Evolutionary conservation across 495 filamentous ascomycete species (phyloP).

Genomic region (Tuber indicum): DNA sequence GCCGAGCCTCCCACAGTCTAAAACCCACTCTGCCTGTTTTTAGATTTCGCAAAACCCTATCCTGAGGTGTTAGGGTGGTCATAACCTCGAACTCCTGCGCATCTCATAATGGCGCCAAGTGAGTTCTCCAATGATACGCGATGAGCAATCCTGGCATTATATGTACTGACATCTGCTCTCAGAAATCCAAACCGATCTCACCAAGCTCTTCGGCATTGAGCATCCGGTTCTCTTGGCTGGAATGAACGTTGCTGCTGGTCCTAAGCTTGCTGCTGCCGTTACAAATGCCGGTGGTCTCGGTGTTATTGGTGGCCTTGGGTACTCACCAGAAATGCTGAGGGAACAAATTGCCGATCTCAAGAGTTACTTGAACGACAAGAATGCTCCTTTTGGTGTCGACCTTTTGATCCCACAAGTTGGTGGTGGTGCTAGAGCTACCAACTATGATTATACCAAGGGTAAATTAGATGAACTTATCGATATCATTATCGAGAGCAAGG

Average conservation of each 20-base stretch:
- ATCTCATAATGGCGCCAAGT: constrained; percentile 25
- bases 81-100: background rate
- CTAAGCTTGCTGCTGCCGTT: constrained; percentile 92
- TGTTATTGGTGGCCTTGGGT: constrained; percentile 92
- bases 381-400: constrained; percentile 97
- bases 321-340: constrained; percentile 91
- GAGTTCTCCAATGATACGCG: constrained; percentile 6
- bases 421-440: constrained; percentile 66
- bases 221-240: constrained; percentile 92
- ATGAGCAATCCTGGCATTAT: background rate
- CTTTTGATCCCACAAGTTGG: constrained; percentile 91
- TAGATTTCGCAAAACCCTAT: background rate
- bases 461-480: constrained; percentile 87
- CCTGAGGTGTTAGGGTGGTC: background rate
- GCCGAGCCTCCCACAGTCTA: constrained; percentile 12
- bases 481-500: constrained; percentile 84
- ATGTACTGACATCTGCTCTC: constrained; percentile 7
- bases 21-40: background rate
- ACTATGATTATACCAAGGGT: constrained; percentile 99
- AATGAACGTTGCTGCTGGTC: constrained; percentile 98
- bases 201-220: constrained; percentile 93
- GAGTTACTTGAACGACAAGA: constrained; percentile 82
- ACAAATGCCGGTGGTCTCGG: constrained; percentile 95
- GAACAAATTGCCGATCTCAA: constrained; percentile 95
- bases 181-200: constrained; percentile 60